Conservation (phyloP, 2,329 filamentous ascomycete genomes). For the Escovopsis weberi region DNA sequence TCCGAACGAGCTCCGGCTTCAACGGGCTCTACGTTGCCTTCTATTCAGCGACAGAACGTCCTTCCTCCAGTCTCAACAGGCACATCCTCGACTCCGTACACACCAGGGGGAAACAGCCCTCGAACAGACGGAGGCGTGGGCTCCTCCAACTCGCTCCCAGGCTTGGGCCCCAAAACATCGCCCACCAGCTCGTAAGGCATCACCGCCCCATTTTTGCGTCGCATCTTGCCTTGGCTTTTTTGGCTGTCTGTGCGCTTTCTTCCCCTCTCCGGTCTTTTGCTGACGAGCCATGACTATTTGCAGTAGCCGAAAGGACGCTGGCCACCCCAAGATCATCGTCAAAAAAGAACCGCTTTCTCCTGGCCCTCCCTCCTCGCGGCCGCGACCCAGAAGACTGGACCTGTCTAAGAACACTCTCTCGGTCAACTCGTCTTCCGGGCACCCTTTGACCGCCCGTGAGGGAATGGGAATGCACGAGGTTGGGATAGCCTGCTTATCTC, state of each 20-base stretch:
- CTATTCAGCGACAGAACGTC: conserved; percentile 26
- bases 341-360: conserved; percentile 94
- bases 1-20: conserved; percentile 31
- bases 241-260: not conserved
- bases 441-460: conserved; percentile 68
- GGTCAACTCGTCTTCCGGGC: conserved; percentile 44
- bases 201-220: not conserved
- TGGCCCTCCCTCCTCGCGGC: conserved; percentile 53
- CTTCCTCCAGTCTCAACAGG: conserved; percentile 15
- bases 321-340: conserved; percentile 68
- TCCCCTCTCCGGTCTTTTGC: conserved; percentile 1
- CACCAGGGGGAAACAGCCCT: conserved; percentile 41
- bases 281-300: conserved; percentile 6
- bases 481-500: conserved; percentile 84
- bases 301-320: conserved; percentile 36
- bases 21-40: conserved; percentile 25
- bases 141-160: conserved; percentile 42
- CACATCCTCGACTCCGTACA: conserved; percentile 29
- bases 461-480: conserved; percentile 79
- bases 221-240: not conserved
- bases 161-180: conserved; percentile 38
- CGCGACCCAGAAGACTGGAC: conserved; percentile 54
- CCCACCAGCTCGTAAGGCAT: conserved; percentile 44
- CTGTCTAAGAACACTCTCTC: conserved; percentile 50
- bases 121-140: conserved; percentile 22